Conservation (phyloP, 2,329 filamentous ascomycete genomes). For the Alternaria panax region DNA sequence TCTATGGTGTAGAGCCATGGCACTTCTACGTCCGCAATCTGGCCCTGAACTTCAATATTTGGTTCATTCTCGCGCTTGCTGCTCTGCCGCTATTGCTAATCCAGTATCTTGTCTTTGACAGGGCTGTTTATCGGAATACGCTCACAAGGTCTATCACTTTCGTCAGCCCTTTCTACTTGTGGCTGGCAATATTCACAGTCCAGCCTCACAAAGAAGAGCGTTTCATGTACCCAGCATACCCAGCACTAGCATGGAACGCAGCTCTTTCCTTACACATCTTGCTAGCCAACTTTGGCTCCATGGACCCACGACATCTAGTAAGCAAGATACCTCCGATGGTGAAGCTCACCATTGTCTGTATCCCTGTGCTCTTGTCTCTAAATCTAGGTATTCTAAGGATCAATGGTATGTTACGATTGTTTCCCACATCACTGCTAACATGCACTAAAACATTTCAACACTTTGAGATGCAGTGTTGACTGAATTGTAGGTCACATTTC, state of each 20-base stretch:
- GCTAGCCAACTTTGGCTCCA: constrained; percentile 75
- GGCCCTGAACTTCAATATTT: constrained; percentile 92
- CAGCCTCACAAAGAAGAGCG: constrained; percentile 98
- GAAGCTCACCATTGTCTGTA: constrained; percentile 70
- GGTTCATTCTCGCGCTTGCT: constrained; percentile 81
- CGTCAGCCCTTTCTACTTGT: constrained; percentile 87
- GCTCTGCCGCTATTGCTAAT: constrained; percentile 77
- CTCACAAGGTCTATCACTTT: constrained; percentile 80
- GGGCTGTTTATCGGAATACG: constrained; percentile 69
- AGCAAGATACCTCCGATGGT: constrained; percentile 76
- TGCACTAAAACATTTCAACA: background rate
- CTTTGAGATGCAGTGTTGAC: background rate
- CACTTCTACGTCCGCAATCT: constrained; percentile 95
- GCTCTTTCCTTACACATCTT: constrained; percentile 84
- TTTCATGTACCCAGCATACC: constrained; percentile 98
- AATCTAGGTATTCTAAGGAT: constrained; percentile 74
- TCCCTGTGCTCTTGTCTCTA: constrained; percentile 69
- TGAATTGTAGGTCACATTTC: constrained; percentile 66
- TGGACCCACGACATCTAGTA: constrained; percentile 69
- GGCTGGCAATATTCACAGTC: constrained; percentile 87
- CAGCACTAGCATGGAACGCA: constrained; percentile 86
- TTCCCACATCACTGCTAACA: background rate
- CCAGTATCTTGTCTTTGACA: constrained; percentile 71
- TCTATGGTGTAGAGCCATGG: constrained; percentile 97
- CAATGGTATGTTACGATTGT: constrained; percentile 54